Conservation (phyloP, 2,329 filamentous ascomycete species). For the Sporothrix protearum region DNA sequence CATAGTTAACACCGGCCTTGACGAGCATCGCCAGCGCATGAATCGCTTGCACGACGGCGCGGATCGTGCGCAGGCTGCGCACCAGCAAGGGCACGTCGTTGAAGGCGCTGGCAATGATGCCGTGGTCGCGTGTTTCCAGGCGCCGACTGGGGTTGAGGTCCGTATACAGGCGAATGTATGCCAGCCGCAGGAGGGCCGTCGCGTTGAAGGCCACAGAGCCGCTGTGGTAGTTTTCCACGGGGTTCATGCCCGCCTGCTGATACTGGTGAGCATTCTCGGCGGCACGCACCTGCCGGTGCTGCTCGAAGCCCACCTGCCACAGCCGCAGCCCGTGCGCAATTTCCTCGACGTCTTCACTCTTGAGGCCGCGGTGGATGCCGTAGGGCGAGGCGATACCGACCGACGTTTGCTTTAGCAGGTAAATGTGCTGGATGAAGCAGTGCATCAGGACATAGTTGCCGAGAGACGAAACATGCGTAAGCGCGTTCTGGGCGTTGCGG, state of each 20-base stretch:
- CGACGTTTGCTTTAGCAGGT: conserved; percentile 62
- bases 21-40: conserved; percentile 66
- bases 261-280: conserved; percentile 45
- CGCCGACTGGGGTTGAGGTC: conserved; percentile 60
- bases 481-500: conserved; percentile 47
- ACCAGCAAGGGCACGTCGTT: conserved; percentile 56
- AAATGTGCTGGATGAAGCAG: conserved; percentile 68
- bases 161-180: conserved; percentile 63
- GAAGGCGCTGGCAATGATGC: conserved; percentile 59
- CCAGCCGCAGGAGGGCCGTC: conserved; percentile 56
- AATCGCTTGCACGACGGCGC: conserved; percentile 64
- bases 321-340: conserved; percentile 52
- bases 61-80: conserved; percentile 57
- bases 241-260: conserved; percentile 14
- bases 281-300: conserved; percentile 50
- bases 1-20: conserved; percentile 60
- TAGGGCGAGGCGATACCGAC: conserved; percentile 49
- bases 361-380: conserved; percentile 49
- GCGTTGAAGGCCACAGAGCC: conserved; percentile 65
- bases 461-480: conserved; percentile 53
- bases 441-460: conserved; percentile 71
- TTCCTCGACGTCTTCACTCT: conserved; percentile 55
- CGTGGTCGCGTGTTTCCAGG: conserved; percentile 62
- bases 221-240: conserved; percentile 35
- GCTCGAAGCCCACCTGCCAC: conserved; percentile 59